phyloP scores from a whole-genome alignment of 192 early-diverging fungal species.

The Coemansia erecta region DNA sequence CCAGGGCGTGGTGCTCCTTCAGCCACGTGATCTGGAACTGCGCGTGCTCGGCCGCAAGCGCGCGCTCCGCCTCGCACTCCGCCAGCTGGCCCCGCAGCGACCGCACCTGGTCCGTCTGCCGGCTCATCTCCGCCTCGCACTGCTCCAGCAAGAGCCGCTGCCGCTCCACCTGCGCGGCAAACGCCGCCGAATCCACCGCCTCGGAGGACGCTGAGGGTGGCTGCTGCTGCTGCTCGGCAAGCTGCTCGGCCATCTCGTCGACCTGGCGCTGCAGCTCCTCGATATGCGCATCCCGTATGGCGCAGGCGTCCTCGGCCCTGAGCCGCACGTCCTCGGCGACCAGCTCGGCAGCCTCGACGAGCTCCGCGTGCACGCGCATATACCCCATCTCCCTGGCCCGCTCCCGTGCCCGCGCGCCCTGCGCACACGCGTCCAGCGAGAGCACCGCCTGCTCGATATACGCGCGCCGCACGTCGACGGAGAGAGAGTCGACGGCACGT shows the following conservation, averaged over 20 bases:
- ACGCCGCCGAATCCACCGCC: too few species aligned
- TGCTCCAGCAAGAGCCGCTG: conserved; percentile 35
- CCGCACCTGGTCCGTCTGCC: conserved; percentile 27
- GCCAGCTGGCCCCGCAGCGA: conserved; percentile 30
- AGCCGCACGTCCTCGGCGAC: conserved; percentile 33
- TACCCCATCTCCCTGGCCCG: conserved; percentile 24
- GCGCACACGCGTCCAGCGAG: conserved; percentile 6
- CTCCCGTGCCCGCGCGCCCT: too few species aligned
- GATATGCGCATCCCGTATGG: conserved; percentile 18
- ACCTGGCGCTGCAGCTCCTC: background rate
- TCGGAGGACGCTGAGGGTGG: conserved; percentile 17
- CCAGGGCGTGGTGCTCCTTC: conserved; percentile 46
- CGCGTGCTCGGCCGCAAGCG: conserved; percentile 43
- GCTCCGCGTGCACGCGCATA: conserved; percentile 40
- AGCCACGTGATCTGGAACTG: conserved; percentile 54
- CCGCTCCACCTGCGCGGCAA: conserved; percentile 14
- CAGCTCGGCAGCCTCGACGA: conserved; percentile 37
- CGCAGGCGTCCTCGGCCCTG: conserved; percentile 25
- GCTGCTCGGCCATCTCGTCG: too few species aligned
- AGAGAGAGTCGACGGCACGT: conserved; percentile 17
- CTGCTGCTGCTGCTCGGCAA: conserved; percentile 15
- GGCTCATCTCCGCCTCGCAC: conserved; percentile 41
- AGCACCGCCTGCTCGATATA: conserved; percentile 12
- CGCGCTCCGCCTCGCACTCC: conserved; percentile 44
- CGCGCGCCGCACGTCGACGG: conserved; percentile 24